phyloP scores from a whole-genome alignment of 73 alveolate species.

The Urostyla sp. region DNA sequence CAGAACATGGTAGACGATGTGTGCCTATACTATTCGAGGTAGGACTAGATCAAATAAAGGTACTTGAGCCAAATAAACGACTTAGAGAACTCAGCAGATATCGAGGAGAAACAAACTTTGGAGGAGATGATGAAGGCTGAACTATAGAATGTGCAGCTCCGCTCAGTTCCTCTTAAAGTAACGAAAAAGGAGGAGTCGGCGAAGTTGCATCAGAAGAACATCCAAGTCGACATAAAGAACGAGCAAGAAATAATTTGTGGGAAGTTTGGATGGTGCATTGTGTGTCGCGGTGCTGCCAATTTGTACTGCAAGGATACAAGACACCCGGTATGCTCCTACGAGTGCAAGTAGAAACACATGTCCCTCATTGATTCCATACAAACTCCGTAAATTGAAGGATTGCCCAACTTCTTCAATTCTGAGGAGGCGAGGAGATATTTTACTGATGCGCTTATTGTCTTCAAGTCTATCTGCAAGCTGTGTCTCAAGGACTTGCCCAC shows the following conservation, averaged over 20 bases:
- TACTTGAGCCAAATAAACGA: slow-evolving; percentile 16
- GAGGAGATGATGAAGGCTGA: slow-evolving; percentile 47
- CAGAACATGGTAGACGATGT: slow-evolving; percentile 83
- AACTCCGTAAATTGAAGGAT: slow-evolving; percentile 58
- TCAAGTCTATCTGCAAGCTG: slow-evolving; percentile 75
- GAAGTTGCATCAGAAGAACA: slow-evolving; percentile 61
- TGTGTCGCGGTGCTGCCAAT: slow-evolving; percentile 92
- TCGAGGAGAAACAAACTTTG: slow-evolving; percentile 38
- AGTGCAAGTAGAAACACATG: slow-evolving; percentile 85
- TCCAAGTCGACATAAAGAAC: slow-evolving; percentile 77
- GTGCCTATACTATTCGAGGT: slow-evolving; percentile 63
- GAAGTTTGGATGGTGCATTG: slow-evolving; percentile 96
- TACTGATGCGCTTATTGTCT: slow-evolving; percentile 71
- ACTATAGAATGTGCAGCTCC: slow-evolving; percentile 9
- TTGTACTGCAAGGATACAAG: slow-evolving; percentile 88
- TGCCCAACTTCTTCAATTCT: slow-evolving; percentile 48
- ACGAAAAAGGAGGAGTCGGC: slow-evolving; percentile 67
- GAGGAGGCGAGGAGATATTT: slow-evolving; percentile 73
- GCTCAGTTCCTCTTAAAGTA: slow-evolving; percentile 49
- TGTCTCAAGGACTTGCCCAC: slow-evolving; percentile 71
- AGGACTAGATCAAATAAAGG: neutral
- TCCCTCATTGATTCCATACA: slow-evolving; percentile 62
- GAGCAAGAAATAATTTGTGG: slow-evolving; percentile 90
- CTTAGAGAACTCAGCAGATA: slow-evolving; percentile 22
- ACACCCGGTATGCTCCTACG: slow-evolving; percentile 93